Base-by-base conservation (phyloP, 371 early-diverging fungal species). In the Syncephalastrum sp. region DNA sequence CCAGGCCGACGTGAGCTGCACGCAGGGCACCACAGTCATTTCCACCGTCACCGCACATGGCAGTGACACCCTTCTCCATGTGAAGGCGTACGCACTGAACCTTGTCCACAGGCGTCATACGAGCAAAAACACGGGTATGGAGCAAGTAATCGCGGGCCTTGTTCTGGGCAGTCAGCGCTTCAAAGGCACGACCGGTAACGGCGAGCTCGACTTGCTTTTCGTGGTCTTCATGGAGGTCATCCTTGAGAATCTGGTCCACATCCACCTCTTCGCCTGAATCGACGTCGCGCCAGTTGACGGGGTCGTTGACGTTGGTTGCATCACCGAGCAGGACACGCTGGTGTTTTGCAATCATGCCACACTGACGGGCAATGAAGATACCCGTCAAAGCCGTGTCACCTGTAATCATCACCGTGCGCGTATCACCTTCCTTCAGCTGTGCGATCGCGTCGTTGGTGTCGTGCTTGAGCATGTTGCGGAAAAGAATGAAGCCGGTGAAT, bases 21-120 rank as follows among this genome's bases (percentile, higher is more conserved):
- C 90, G 87, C 47, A 97, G 74, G 14, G 98, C 98, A 47, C 93
- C 96, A 61, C 92, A 90, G 72, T 97, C 98, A 72, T 97, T 97
- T 19, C 90, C 95, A 54, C 97, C 98, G 70, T 97, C 98, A 57
- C 98, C 98, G 69, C 92, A 91, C 92, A 94, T 92, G 44, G 86
- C 93, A 17, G 91, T 90, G 14, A 91, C 79, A 42, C 81, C 84
- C 24, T 80, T 79, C 59, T 82, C 80, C 89, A 90, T 90, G 64
- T 89, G 90, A 42, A 87, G 65, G 41, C 86, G 75, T 19, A 92
- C 84, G 59, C 89, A 88, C 27, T 73, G 69, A 5, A 83, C 80
- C 65, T 93, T 93, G 63, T 89, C 84, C 27, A 70, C 74, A 4
- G 93, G 91, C 41, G 82, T 84, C 89, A 93, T 91, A 58, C 92